phyloP scores from a whole-genome alignment of 75 land plant genomes.

The Cupressus sempervirens region DNA sequence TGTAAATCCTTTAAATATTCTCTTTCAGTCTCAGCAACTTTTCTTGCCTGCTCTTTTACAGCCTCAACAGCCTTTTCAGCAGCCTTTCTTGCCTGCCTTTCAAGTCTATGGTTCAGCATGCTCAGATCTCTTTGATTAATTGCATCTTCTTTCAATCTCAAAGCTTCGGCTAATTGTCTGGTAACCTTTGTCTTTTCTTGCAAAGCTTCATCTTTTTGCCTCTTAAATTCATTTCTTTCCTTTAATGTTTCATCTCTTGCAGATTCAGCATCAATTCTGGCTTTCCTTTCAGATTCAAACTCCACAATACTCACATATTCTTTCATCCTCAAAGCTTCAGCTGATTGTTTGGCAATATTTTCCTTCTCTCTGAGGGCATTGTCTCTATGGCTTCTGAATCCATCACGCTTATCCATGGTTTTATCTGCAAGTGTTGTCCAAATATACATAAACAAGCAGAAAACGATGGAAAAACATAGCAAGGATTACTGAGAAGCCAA shows the following conservation, averaged over 20 bases:
- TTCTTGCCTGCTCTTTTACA: not conserved
- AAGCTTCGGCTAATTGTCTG: not conserved
- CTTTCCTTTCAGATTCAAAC: too few species aligned
- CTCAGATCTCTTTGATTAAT: not conserved
- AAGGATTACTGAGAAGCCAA: not conserved
- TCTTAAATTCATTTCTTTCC: constrained; percentile 50
- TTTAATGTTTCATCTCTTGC: constrained; percentile 7
- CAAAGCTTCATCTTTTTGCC: constrained; percentile 25
- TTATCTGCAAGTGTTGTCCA: constrained; percentile 56
- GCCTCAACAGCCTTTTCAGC: not conserved
- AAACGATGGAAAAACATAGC: not conserved
- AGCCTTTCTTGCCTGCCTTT: not conserved
- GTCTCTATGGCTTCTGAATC: too few species aligned
- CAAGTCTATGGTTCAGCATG: not conserved
- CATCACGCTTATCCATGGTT: constrained; percentile 16
- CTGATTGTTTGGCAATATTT: too few species aligned
- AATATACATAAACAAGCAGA: not conserved
- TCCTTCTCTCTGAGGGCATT: too few species aligned
- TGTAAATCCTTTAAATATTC: not conserved
- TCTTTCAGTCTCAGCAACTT: not conserved
- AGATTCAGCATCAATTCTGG: too few species aligned
- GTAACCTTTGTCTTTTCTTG: not conserved
- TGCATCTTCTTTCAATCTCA: not conserved
- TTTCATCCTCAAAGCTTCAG: too few species aligned
- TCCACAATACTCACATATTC: too few species aligned